Evolutionary conservation across 306 rosid genomes (phyloP), one percentile per base, ranked within the genome.

Genomic region (Pueraria montana): DNA sequence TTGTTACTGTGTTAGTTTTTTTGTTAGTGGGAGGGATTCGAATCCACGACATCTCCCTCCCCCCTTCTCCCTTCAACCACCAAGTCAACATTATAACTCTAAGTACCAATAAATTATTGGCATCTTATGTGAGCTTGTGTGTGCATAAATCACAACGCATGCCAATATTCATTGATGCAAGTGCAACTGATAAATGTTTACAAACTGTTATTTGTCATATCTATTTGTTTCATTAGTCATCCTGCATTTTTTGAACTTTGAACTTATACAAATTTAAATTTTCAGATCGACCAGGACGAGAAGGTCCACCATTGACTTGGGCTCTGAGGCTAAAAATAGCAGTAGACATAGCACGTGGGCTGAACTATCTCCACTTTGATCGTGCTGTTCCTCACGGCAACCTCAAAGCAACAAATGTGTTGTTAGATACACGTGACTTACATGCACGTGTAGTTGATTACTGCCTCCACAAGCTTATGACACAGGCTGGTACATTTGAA

Each of bases 321-420:
- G 84, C 74, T 3, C 94, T 89, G 73, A 87, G 95, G 86, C 97
- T 93, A 76, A 93, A 89, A 85, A 87, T 93, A 75, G 91, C 95
- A 1, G 97, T 93, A n/a, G 95, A 93, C 81, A 86, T 91, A 30
- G 94, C 95, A 63, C 97, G 97, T 43, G 97, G 97, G 72, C 89
- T 93, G 84, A 93, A 93, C 92, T 93, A 93, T 87, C 97, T 93
- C 88, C 97, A 93, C 80, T 93, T 91, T 53, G 97, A 93, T 66
- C 93, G 97, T 26, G 97, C 91, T 43, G 86, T 91, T 83, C 97
- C 97, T 0, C 97, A 93, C 0, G 64, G 64, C 1, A 56, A 56
- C 64, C 64, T 56, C 32, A 56, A 56, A 21, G 32, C 64, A 20
- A 56, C 32, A 56, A 56, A 56, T 11, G 32, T 56, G 32, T 56